Conservation (phyloP, 1,139 yeast species). For the Pichia kudriavzevii region DNA sequence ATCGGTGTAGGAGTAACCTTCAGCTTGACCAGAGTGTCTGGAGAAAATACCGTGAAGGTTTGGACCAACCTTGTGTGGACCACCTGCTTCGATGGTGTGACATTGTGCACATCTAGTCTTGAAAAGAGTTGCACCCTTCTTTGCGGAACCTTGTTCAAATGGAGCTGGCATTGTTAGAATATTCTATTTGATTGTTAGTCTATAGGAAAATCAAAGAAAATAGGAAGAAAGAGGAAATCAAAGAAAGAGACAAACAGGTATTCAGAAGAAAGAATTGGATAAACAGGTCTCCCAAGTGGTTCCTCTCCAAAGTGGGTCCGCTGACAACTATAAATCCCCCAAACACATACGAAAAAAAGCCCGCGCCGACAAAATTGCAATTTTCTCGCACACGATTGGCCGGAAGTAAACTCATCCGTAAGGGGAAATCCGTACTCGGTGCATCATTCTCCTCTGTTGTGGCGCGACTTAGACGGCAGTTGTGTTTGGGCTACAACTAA, state of each 20-base stretch:
- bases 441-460: too few species aligned
- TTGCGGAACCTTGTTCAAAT: slow-evolving; percentile 67
- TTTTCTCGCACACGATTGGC: too few species aligned
- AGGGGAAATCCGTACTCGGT: too few species aligned
- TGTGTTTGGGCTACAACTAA: too few species aligned
- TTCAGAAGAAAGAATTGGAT: not conserved
- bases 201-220: slow-evolving; percentile 1
- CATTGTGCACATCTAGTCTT: slow-evolving; percentile 99
- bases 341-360: too few species aligned
- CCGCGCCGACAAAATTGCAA: too few species aligned
- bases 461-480: too few species aligned
- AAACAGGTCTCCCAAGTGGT: not conserved
- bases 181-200: not conserved
- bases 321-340: too few species aligned
- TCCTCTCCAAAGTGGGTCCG: too few species aligned
- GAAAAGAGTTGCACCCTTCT: slow-evolving; percentile 97
- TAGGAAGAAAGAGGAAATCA: slow-evolving; percentile 1
- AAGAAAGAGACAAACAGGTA: not conserved
- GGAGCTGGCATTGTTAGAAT: slow-evolving; percentile 48
- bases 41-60: slow-evolving; percentile 93
- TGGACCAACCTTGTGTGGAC: slow-evolving; percentile 99
- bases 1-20: slow-evolving; percentile 92
- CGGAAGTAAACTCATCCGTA: too few species aligned
- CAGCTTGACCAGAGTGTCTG: slow-evolving; percentile 87
- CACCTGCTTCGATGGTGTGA: slow-evolving; percentile 95